Evolutionary conservation across 768 basidiomycete species (phyloP).

Genomic region (Sporobolomyces pararoseus): DNA sequence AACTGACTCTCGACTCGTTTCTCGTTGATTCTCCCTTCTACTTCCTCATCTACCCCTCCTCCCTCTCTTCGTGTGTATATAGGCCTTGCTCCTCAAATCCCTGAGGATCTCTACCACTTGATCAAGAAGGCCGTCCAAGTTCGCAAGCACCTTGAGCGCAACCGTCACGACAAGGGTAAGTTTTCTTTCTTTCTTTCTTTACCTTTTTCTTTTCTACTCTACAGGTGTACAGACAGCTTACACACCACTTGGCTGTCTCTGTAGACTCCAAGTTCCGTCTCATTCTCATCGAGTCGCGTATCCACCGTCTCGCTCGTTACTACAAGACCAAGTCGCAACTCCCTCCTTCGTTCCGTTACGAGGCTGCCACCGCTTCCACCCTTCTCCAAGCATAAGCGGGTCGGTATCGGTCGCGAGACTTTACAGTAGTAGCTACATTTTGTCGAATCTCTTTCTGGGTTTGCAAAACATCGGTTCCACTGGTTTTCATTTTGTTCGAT

Average conservation of each 20-base stretch:
- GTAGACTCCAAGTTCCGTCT: constrained; percentile 82
- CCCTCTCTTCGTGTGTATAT: no score
- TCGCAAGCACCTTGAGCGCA: constrained; percentile 95
- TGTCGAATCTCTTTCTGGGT: no score
- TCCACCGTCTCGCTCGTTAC: constrained; percentile 95
- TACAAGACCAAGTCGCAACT: constrained; percentile 94
- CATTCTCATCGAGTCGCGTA: constrained; percentile 97
- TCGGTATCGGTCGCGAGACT: neutral
- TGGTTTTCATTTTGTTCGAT: no score
- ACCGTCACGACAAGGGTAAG: constrained; percentile 89
- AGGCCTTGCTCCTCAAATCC: constrained; percentile 96
- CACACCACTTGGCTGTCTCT: neutral
- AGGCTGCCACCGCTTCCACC: constrained; percentile 85
- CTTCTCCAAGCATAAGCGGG: constrained; percentile 32
- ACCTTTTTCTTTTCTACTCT: neutral
- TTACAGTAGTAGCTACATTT: no score
- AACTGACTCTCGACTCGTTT: neutral
- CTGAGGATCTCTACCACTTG: constrained; percentile 57
- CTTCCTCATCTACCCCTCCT: no score
- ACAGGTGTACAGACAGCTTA: no score
- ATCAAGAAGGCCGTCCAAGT: constrained; percentile 99
- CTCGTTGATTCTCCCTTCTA: constrained; percentile 22
- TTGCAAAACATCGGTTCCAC: no score
- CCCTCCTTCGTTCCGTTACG: constrained; percentile 77
- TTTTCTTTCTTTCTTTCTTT: neutral